These are phyloP conservation scores for Didymella sp. DNA, from an alignment of 2,329 filamentous ascomycete genomes.

Conservation along the genomic window DNA sequence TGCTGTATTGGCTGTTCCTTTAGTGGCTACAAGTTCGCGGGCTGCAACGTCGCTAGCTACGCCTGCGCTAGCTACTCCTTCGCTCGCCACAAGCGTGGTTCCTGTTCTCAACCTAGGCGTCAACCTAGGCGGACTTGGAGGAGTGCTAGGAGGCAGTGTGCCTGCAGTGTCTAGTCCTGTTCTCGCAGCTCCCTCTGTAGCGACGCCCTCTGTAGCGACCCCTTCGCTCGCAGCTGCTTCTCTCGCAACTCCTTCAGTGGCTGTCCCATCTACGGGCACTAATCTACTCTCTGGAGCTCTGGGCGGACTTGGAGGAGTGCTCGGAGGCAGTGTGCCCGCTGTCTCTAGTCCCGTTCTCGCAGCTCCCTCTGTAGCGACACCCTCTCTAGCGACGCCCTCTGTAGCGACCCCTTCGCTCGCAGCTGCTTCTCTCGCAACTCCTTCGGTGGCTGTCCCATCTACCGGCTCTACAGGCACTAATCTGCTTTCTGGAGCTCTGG, in stretches of 20 bases:
- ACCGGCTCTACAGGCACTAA: too few relatives aligned
- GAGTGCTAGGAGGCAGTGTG: too few relatives aligned
- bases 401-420: neutral
- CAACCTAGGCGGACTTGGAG: too few relatives aligned
- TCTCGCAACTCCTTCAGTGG: neutral
- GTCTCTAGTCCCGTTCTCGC: neutral
- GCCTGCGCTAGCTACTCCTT: neutral
- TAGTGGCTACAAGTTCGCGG: neutral
- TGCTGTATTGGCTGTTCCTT: neutral
- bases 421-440: neutral
- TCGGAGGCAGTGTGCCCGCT: too few relatives aligned
- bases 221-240: neutral
- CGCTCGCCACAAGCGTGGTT: neutral
- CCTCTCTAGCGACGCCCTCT: neutral
- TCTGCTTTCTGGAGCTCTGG: too few relatives aligned
- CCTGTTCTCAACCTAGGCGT: neutral
- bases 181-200: neutral
- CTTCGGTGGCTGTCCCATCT: neutral
- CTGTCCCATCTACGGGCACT: neutral
- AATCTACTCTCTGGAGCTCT: too few relatives aligned
- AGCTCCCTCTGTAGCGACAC: neutral
- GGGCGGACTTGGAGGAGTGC: too few relatives aligned
- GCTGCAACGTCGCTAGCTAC: neutral
- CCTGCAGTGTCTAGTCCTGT: neutral
- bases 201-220: neutral